Base-by-base conservation (phyloP, 495 filamentous ascomycete species). In the Evansstolkia leycettana region DNA sequence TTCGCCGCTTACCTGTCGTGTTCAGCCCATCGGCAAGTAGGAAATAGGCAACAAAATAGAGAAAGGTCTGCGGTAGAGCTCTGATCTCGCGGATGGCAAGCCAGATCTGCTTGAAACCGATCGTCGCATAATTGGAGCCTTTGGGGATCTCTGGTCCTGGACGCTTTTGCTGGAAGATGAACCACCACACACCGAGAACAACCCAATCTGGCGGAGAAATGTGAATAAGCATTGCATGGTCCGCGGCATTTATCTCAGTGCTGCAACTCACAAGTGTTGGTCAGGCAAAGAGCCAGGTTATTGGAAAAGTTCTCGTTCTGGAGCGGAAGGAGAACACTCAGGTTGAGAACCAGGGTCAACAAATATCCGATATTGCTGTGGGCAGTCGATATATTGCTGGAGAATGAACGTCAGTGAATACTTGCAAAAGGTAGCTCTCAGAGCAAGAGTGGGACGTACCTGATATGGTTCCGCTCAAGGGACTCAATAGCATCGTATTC, bases 321-420 rank as follows among this genome's bases (percentile, higher is more conserved):
- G 5, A 67, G 43, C 1, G 65, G 64, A 13, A 69, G 39, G 2
- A 69, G 41, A 8, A 69, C 58, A 34, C 63, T 64, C 18, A 69
- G 42, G 25, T 67, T 69, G 30, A 69, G 46, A 6, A 60, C 53
- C 7, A 67, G 43, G 0, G 59, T 63, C 2, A 64, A 39, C 17
- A 69, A 34, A 37, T 69, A 69, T 29, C 65, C 65, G 29, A 69
- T 67, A 28, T 69, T 67, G 32, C 62, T 66, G 39, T 69, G 65
- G 2, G 63, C 65, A n/a, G 64, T 69, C 2, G 62, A 67, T 5
- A 65, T 53, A 18, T 61, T 65, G 40, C 62, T 66, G 32, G 1
- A n/a, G n/a, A 15, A 23, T 11, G n/a, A 15, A n/a, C 11, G 27
- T 29, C 5, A 29, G 4, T n/a, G 7, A 17, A 15, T 9, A 17